These are phyloP conservation scores for Juncus inflexus DNA, from an alignment of 176 grass and related monocot genomes.

Conservation along the genomic window DNA sequence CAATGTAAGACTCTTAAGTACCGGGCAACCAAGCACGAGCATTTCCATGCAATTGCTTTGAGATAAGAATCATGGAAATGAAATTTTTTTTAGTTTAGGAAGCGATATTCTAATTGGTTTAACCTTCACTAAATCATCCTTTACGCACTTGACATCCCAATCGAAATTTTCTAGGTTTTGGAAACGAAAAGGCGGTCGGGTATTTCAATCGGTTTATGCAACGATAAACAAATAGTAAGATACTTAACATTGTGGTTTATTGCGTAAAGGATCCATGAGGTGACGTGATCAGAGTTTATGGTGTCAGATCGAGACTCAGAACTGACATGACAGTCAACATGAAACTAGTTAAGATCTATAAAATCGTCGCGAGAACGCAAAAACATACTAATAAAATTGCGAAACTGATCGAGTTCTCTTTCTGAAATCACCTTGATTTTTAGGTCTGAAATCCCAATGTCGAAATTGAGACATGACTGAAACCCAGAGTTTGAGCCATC, in stretches of 20 bases:
- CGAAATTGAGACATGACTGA: not conserved
- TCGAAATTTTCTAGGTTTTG: not conserved
- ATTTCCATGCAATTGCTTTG: not conserved
- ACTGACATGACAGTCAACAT: not conserved
- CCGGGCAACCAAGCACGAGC: not conserved
- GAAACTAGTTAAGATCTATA: not conserved
- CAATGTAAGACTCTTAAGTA: not conserved
- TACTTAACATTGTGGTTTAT: not conserved
- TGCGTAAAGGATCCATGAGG: not conserved
- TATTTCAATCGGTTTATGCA: not conserved
- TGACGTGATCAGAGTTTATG: not conserved
- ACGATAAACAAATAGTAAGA: not conserved
- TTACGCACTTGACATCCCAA: too few relatives aligned
- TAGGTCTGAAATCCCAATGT: not conserved
- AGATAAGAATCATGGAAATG: not conserved
- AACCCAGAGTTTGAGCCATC: not conserved
- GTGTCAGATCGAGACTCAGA: not conserved
- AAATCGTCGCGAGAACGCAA: not conserved
- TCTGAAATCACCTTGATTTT: not conserved
- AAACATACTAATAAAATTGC: not conserved
- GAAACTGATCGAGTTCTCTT: not conserved
- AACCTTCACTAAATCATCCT: not conserved
- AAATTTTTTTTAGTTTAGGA: conserved; percentile 4
- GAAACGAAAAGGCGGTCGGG: not conserved
- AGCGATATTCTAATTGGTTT: not conserved